Evolutionary conservation across 2,329 filamentous ascomycete genomes (phyloP).

Genomic region (Trichoderma endophyticum): DNA sequence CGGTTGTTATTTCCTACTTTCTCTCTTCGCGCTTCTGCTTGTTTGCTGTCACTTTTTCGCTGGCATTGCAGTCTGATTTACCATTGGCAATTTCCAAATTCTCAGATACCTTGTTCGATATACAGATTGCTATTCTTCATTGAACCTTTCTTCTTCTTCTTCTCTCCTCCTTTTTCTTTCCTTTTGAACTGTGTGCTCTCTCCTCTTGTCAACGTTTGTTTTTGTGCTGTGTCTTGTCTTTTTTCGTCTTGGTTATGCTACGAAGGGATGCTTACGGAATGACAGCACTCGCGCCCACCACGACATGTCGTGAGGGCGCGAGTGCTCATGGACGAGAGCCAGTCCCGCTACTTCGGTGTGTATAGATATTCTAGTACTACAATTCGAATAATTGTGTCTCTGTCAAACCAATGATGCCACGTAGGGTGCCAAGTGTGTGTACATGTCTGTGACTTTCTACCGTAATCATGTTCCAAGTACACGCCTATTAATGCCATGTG

Average conservation of each 20-base stretch:
- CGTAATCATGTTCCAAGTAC: background rate
- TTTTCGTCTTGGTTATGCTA: slow-evolving; percentile 8
- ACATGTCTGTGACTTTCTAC: background rate
- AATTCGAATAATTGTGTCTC: slow-evolving; percentile 9
- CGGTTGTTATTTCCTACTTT: slow-evolving; percentile 17
- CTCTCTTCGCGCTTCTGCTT: slow-evolving; percentile 16
- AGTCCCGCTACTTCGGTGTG: background rate
- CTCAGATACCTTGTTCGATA: slow-evolving; percentile 62
- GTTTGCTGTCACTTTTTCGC: slow-evolving; percentile 16
- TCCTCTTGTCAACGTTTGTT: background rate
- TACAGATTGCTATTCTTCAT: slow-evolving; percentile 36
- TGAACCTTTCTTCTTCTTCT: slow-evolving; percentile 4
- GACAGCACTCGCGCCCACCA: background rate
- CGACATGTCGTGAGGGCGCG: background rate
- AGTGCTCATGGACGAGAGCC: background rate
- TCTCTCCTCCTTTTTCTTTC: slow-evolving; percentile 4
- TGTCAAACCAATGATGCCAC: background rate
- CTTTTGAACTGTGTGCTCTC: slow-evolving; percentile 7
- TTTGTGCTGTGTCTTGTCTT: background rate
- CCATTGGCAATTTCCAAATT: slow-evolving; percentile 26
- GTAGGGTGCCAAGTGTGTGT: background rate
- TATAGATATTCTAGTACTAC: slow-evolving; percentile 17
- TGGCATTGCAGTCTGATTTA: slow-evolving; percentile 19
- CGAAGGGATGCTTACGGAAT: background rate
- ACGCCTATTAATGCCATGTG: background rate